Conservation (phyloP, 73 alveolate genomes). For the Paramecium primaurelia region DNA sequence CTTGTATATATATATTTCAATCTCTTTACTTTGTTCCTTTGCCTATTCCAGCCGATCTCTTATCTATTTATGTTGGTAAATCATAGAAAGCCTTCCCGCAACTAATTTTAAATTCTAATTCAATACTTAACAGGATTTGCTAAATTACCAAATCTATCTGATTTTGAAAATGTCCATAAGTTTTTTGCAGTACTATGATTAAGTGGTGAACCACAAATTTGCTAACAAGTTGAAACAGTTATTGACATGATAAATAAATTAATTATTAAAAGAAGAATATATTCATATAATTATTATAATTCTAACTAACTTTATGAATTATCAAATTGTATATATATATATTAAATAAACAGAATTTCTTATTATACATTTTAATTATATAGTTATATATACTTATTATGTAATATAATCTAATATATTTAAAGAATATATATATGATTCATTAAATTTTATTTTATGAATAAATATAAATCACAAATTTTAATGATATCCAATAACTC, state of each 20-base stretch:
- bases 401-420: too few relatives aligned
- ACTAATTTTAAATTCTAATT: not conserved
- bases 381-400: too few relatives aligned
- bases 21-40: constrained; percentile 40
- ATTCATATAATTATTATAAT: not conserved
- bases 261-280: not conserved
- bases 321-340: too few relatives aligned
- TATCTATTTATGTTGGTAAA: not conserved
- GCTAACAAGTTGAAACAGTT: constrained; percentile 46
- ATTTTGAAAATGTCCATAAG: constrained; percentile 38
- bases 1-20: not conserved
- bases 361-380: too few relatives aligned
- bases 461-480: constrained; percentile 39
- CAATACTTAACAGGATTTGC: constrained; percentile 28
- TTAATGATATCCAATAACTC: not conserved
- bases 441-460: not conserved
- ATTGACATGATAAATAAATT: constrained; percentile 8
- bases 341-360: too few relatives aligned
- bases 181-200: constrained; percentile 38
- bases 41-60: constrained; percentile 43
- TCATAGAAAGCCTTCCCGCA: constrained; percentile 24
- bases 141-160: constrained; percentile 20
- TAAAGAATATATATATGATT: too few relatives aligned
- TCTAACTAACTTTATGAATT: not conserved
- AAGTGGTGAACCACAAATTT: constrained; percentile 2